Percentiles rank a stretch among this genome's conserved stretches.
Conservation (phyloP, 1,284 basidiomycete genomes). For the Ustilago cynodontis region DNA sequence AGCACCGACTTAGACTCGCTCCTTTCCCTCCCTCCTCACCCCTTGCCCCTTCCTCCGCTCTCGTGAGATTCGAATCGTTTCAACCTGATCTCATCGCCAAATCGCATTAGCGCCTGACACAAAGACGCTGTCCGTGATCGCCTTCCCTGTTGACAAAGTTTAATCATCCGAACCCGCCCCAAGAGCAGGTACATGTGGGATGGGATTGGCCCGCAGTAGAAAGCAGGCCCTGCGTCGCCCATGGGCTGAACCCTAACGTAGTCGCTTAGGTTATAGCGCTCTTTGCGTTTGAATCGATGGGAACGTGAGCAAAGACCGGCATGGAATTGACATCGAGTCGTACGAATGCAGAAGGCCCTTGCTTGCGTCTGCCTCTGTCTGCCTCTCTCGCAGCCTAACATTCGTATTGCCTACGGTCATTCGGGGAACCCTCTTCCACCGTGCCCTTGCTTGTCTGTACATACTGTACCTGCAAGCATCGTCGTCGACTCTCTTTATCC, state of each 20-base stretch:
- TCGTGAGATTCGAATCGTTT: too few species aligned
- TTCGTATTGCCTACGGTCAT: neutral
- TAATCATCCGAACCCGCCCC: too few species aligned
- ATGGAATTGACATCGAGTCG: neutral
- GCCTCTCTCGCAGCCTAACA: neutral
- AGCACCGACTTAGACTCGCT: too few species aligned
- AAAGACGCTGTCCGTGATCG: too few species aligned
- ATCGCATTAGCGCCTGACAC: too few species aligned
- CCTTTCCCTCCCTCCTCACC: too few species aligned
- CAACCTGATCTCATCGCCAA: too few species aligned
- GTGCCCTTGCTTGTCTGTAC: neutral
- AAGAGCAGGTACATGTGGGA: too few species aligned
- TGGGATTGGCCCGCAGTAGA: too few species aligned
- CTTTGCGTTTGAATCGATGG: conserved; percentile 9
- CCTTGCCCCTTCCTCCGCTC: too few species aligned
- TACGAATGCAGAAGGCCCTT: conserved; percentile 3
- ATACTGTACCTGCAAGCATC: neutral
- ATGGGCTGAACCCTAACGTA: neutral
- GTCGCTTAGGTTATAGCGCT: neutral
- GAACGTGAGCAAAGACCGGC: neutral
- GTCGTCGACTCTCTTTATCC: neutral
- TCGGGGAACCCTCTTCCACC: neutral
- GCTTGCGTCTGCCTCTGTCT: neutral
- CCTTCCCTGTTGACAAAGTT: too few species aligned
- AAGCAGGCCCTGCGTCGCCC: too few species aligned